Evolutionary conservation across 1,284 basidiomycete genomes (phyloP), one percentile per base, ranked within the genome.

Genomic region (Retiboletus flavoniger): DNA sequence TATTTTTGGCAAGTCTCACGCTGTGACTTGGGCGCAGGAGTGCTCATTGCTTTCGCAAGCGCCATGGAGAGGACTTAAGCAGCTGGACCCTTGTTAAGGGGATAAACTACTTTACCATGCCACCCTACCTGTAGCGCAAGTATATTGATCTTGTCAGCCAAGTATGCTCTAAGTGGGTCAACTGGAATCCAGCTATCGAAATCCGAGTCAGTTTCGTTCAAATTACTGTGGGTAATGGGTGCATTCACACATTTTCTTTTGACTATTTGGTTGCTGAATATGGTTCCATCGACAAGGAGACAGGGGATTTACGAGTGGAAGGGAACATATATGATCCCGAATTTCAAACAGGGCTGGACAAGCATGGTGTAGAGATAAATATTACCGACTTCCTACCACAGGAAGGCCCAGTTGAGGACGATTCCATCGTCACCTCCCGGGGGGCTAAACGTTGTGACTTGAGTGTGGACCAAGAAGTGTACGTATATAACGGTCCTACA

Each of bases 321-420:
- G 66, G 66, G 1, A 71, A 64, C 24, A 50, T 70, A 31, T 70
- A 70, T n/a, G 62, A 68, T 24, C 6, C 53, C 1, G 38, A 44
- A 7, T 70, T 68, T 39, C 60, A 66, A 38, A 3, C 19, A 1
- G 59, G 63, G 38, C 24, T 67, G 13, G 53, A 61, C 34, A 56
- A 50, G 24, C 48, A 57, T 14, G 34, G 28, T 11, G n/a, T 47
- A 14, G 50, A 53, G 4, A 38, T 70, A 34, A 56, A 39, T 9
- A 42, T 70, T 32, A 45, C 54, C 16, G 31, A 68, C 35, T 39
- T 32, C 34, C 56, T 32, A 1, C 68, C 66, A 4, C 21, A 47
- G 14, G 53, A 52, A 31, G 62, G 58, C 11, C 34, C 49, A 2
- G 28, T 56, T 2, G 64, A 70, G 19, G 57, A 53, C 2, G 56